Base-by-base conservation (phyloP, 2,329 filamentous ascomycete genomes). In the Coleophoma cylindrospora region DNA sequence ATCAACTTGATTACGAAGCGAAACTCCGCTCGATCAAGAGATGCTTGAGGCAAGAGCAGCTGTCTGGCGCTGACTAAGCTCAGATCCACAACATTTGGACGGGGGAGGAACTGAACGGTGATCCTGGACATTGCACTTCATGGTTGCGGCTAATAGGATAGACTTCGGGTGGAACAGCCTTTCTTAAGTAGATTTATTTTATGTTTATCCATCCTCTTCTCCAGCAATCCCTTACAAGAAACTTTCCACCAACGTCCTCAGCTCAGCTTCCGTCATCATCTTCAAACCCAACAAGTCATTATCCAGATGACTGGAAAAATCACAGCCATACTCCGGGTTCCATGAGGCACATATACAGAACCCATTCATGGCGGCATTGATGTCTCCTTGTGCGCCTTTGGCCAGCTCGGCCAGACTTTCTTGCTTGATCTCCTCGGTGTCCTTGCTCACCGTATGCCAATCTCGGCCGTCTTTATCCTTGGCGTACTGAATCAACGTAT, bases 161-260 rank as follows among this genome's bases (percentile, higher is more conserved):
- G 27, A 27, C 27, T 27, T 27, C 7, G 4, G 4, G 27, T 27
- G 2, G 22, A 27, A 27, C 27, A 19, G 19, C 19, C 19, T 19
- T 2, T 19, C 19, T 19, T 3, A 3, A 19, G 19, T 19, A 19
- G 19, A 3, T 19, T 3, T 19, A 19, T 2, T 3, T 19, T 19
- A 19, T 19, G 19, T 19, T 19, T 19, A 2, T 19, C 19, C 7
- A 10, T 27, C 2, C 27, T 2, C 27, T 27, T 27, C 27, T 27
- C 9, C 27, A 10, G 27, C 40, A 3, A 43, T 43, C 2, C 19
- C 19, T 19, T 10, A 43, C 34, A 84, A 81, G 61, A 80, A 80
- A 52, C 79, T 77, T 62, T 87, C 82, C 61, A 68, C 57, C 38
- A 66, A 48, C 22, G 55, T 56, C 50, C 61, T 58, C 13, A 68